Evolutionary conservation across 495 filamentous ascomycete species (phyloP).

Genomic region (Cudoniella acicularis): DNA sequence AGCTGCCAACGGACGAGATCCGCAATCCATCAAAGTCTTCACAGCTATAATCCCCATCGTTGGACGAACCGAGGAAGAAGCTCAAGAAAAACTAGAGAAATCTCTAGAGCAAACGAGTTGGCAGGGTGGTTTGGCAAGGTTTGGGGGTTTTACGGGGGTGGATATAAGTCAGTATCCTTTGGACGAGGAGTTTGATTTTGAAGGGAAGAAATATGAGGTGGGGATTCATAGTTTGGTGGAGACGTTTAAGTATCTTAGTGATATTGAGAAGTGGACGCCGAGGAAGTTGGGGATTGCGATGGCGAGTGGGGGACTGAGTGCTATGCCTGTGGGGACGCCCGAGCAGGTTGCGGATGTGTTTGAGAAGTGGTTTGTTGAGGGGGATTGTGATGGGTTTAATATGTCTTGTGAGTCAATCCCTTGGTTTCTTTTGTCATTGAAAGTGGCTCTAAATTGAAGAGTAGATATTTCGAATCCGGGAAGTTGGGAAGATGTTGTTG

Average conservation of each 20-base stretch:
- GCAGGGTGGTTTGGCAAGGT: conserved; percentile 51
- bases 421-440: neutral
- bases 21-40: conserved; percentile 56
- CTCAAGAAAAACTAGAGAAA: conserved; percentile 47
- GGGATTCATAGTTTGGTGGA: too few species aligned
- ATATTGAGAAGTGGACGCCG: too few species aligned
- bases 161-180: conserved; percentile 49
- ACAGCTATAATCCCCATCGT: conserved; percentile 55
- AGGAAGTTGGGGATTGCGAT: conserved; percentile 10
- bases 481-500: conserved; percentile 57
- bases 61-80: conserved; percentile 53
- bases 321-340: conserved; percentile 44
- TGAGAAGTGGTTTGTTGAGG: conserved; percentile 42
- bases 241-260: too few species aligned
- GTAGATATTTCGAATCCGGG: conserved; percentile 33
- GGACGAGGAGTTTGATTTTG: conserved; percentile 51
- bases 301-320: conserved; percentile 32
- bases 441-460: conserved; percentile 15
- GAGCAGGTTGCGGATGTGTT: conserved; percentile 46
- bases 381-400: conserved; percentile 52
- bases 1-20: conserved; percentile 46
- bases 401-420: conserved; percentile 15
- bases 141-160: conserved; percentile 57
- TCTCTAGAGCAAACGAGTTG: conserved; percentile 47
- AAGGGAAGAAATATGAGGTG: conserved; percentile 62